A percentile compares a stretch with the other conserved stretches of the same genome.
Evolutionary conservation across 1,139 yeast species (phyloP).

Genomic region (Pichia sp.): DNA sequence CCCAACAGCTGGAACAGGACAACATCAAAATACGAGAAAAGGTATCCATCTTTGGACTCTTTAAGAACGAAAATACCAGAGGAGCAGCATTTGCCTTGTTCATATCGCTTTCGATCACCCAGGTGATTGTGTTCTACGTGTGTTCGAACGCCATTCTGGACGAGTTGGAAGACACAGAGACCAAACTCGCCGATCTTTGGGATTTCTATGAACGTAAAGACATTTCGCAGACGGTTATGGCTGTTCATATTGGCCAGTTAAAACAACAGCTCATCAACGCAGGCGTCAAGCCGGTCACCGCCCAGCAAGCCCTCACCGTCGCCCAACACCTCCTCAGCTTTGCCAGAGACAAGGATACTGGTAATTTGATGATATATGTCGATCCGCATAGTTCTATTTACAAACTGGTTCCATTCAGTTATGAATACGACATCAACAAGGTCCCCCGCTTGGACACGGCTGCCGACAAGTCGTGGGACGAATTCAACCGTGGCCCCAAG

Average conservation of each 20-base stretch:
- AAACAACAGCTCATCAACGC: slow-evolving; percentile 20
- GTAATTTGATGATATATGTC: slow-evolving; percentile 17
- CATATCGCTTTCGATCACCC: neutral
- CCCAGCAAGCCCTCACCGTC: slow-evolving; percentile 16
- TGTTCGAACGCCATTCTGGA: slow-evolving; percentile 1
- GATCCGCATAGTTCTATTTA: slow-evolving; percentile 16
- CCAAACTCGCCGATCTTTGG: slow-evolving; percentile 14
- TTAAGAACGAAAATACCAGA: slow-evolving; percentile 8
- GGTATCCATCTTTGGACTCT: slow-evolving; percentile 5
- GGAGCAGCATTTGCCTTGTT: slow-evolving; percentile 1
- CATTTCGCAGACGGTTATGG: slow-evolving; percentile 24
- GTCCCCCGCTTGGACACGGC: slow-evolving; percentile 10
- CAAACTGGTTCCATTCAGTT: slow-evolving; percentile 20
- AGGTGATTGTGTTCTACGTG: slow-evolving; percentile 4
- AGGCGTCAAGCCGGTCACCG: slow-evolving; percentile 17
- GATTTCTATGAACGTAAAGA: slow-evolving; percentile 19
- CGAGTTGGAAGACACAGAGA: slow-evolving; percentile 12
- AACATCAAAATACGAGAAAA: neutral
- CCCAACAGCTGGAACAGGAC: neutral
- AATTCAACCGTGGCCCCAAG: slow-evolving; percentile 1
- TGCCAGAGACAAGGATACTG: slow-evolving; percentile 16
- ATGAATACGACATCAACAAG: slow-evolving; percentile 19
- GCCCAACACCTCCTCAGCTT: slow-evolving; percentile 15
- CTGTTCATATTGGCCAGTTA: slow-evolving; percentile 23
- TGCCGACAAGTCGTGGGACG: slow-evolving; percentile 10